These are phyloP conservation scores for Hypoxylon sp. DNA, from an alignment of 2,329 filamentous ascomycete genomes.

Conservation along the genomic window DNA sequence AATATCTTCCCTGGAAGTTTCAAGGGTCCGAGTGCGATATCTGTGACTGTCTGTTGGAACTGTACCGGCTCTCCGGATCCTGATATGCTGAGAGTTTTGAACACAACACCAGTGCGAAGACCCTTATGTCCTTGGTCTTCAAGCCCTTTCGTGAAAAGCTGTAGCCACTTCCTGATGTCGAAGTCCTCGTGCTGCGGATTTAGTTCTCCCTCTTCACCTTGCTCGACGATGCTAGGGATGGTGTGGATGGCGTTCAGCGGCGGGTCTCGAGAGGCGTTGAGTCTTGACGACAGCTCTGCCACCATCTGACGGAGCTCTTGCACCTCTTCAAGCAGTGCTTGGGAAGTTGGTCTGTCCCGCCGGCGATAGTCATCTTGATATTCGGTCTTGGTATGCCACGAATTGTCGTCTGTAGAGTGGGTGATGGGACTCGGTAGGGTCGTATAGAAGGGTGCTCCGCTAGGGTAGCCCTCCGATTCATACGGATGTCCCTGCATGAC, in stretches of 20 bases:
- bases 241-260: slow-evolving; percentile 2
- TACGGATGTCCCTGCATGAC: slow-evolving; percentile 7
- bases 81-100: slow-evolving; percentile 27
- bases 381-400: slow-evolving; percentile 23
- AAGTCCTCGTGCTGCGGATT: slow-evolving; percentile 18
- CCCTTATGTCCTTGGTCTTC: slow-evolving; percentile 23
- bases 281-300: slow-evolving; percentile 17
- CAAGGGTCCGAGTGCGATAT: slow-evolving; percentile 13
- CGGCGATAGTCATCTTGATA: slow-evolving; percentile 18
- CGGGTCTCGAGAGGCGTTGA: slow-evolving; percentile 2
- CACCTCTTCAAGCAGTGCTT: slow-evolving; percentile 21
- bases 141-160: slow-evolving; percentile 22
- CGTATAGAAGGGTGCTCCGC: slow-evolving; percentile 10
- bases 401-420: slow-evolving; percentile 13
- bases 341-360: slow-evolving; percentile 19
- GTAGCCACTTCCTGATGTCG: slow-evolving; percentile 19
- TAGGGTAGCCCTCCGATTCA: slow-evolving; percentile 18
- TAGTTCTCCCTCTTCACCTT: background rate
- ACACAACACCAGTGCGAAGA: slow-evolving; percentile 18
- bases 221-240: slow-evolving; percentile 9
- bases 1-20: slow-evolving; percentile 12
- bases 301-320: slow-evolving; percentile 28
- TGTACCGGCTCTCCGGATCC: slow-evolving; percentile 18
- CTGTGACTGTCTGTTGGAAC: slow-evolving; percentile 20
- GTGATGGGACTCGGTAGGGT: background rate